Evolutionary conservation across 2,329 filamentous ascomycete genomes (phyloP).

Genomic region (Hypomyces perniciosus): DNA sequence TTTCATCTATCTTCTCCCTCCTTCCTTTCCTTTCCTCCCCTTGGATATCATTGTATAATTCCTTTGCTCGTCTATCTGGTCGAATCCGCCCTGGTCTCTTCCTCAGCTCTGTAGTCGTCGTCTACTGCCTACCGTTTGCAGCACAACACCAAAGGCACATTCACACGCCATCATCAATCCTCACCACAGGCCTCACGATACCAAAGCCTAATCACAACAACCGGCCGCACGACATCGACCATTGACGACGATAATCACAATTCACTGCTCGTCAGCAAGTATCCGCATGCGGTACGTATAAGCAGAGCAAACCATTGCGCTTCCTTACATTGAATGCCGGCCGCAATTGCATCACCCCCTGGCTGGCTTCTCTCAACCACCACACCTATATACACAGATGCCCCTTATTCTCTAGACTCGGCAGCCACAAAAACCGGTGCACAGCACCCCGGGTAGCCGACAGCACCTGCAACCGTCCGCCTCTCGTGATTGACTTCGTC

Average conservation of each 20-base stretch:
- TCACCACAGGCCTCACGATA: neutral
- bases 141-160: neutral
- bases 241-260: neutral
- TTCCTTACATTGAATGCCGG: constrained; percentile 2
- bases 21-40: neutral
- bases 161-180: neutral
- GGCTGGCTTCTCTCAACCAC: constrained; percentile 9
- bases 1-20: constrained; percentile 3
- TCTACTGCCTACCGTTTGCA: neutral
- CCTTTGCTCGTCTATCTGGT: too few species aligned
- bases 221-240: neutral
- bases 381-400: neutral
- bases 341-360: constrained; percentile 12
- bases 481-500: constrained; percentile 18
- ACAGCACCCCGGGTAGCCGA: constrained; percentile 18
- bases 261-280: neutral
- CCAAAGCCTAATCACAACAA: neutral
- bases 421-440: constrained; percentile 13
- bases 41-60: neutral
- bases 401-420: constrained; percentile 11
- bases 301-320: constrained; percentile 5
- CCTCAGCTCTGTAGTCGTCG: too few species aligned
- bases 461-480: constrained; percentile 23
- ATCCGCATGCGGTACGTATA: constrained; percentile 4
- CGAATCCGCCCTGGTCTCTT: too few species aligned